These are phyloP conservation scores for Cylindrodendrum hubeiense DNA, from an alignment of 2,329 filamentous ascomycete species.

Conservation along the genomic window DNA sequence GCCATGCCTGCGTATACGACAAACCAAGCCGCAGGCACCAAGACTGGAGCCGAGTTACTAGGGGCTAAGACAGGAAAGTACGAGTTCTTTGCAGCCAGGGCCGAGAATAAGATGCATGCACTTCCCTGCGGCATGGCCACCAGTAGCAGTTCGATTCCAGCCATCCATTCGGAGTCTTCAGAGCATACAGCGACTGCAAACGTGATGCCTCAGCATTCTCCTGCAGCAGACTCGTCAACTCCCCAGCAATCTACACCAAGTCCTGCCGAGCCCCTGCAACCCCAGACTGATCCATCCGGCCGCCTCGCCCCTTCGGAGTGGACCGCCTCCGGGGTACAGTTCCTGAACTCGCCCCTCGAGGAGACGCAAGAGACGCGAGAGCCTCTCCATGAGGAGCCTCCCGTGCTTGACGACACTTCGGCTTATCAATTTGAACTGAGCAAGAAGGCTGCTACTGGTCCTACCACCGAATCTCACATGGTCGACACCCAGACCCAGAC, in stretches of 20 bases:
- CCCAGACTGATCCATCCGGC: neutral
- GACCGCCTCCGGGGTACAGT: conserved; percentile 47
- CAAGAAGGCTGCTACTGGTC: conserved; percentile 34
- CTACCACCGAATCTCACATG: neutral
- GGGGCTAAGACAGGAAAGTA: conserved; percentile 53
- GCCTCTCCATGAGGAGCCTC: neutral
- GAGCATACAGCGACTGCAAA: neutral
- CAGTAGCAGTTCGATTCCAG: neutral
- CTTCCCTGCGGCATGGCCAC: conserved; percentile 17
- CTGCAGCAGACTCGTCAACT: neutral
- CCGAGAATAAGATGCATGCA: conserved; percentile 48
- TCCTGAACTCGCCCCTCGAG: conserved; percentile 44
- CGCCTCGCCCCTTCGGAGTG: conserved; percentile 33
- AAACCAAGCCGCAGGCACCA: neutral
- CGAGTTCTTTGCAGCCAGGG: conserved; percentile 56
- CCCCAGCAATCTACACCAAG: neutral
- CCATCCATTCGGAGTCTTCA: neutral
- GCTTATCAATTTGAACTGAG: conserved; percentile 47
- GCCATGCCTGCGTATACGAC: conserved; percentile 19
- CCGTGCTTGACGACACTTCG: conserved; percentile 45
- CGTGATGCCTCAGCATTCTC: neutral
- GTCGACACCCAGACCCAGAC: conserved; percentile 2
- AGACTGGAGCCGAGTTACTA: conserved; percentile 44
- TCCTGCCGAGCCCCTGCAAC: neutral
- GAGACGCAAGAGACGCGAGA: conserved; percentile 14